Base-by-base conservation (phyloP, 495 filamentous ascomycete genomes). In the Lasiosphaeria miniovina region DNA sequence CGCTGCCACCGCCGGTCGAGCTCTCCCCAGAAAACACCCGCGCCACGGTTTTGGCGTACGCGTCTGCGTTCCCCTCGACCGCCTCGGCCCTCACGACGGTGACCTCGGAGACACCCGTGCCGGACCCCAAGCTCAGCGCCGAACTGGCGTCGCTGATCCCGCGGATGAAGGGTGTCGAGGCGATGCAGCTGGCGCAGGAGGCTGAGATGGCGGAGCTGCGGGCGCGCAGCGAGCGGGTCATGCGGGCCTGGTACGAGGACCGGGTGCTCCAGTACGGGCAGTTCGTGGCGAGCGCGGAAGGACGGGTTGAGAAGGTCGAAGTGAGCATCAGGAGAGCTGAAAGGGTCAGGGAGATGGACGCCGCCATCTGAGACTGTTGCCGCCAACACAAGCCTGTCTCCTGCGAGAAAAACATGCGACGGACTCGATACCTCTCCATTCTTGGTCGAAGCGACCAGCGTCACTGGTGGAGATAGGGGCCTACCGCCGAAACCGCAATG, bases 221-320 rank as follows among this genome's bases (percentile, higher is more conserved):
- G 51, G 77, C 79, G n/a, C 79, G 89, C 17, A 95, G 84, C 58
- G 93, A 91, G 57, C 70, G 71, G 32, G 74, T 86, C n/a, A 69
- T 97, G 57, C 82, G 90, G 71, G 72, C 82, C 15, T 96, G 92
- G 91, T 93, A 95, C 74, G 85, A 92, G 65, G 72, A 85, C 52
- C 81, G 85, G 11, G 76, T 93, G 54, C 70, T 96, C 43, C 80
- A 82, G 12, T 83, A 82, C 63, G 86, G 88, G 0, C 84, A 88
- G 61, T 86, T 80, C 57, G 89, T 90, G 79, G 86, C 86, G 10
- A 88, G 90, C 43, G 86, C 86, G 65, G 90, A 96, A 73, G 82
- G 81, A 5, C 71, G 89, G 61, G 63, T 94, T 34, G 82, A 82
- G 69, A 80, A 77, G 58, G 81, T 88, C 8, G 91, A 95, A 75